Base-by-base conservation (phyloP, 495 filamentous ascomycete species). In the Chaetomium fimeti region DNA sequence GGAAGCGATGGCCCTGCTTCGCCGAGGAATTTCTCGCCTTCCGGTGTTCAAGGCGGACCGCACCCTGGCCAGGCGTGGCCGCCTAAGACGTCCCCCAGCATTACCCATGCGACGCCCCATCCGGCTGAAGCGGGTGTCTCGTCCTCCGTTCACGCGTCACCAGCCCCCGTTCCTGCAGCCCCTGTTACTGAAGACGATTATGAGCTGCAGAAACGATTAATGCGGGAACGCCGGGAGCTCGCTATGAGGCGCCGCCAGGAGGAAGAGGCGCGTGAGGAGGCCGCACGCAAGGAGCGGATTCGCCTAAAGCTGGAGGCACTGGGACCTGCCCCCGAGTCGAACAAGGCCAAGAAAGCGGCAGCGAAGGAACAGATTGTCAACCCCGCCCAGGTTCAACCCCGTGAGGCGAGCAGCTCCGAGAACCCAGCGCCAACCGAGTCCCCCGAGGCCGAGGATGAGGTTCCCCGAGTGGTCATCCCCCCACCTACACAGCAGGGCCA, bases 171-270 rank as follows among this genome's bases (percentile, higher is more conserved):
- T 53, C 68, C 64, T 18, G 57, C 52, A 40, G 29, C 42, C 49
- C 27, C 75, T 1, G 78, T 81, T 20, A 69, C 71, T 1, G 86
- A 88, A 62, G 84, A 91, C 45, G 84, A 81, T 48, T 80, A 87
- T 59, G 87, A 83, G 55, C 70, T 84, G 42, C 94, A 98, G 72
- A 87, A 92, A 74, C 86, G 85, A 49, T 79, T 96, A 18, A 98
- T 98, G 94, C 88, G 85, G 59, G 89, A 93, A 69, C 87, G 87
- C 59, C 82, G 89, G 25, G 84, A 94, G 68, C 77, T 87, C 61
- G 92, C 91, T 13, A 87, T 88, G 67, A 89, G 90, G 74, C 87
- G 93, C 51, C 83, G 87, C 64, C 73, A 87, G 61, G 92, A 97
- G 62, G 83, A 94, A 69, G 93, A 97, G 68, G 89, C 88, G 42